Evolutionary conservation across 345 rosid species (phyloP), one percentile per base, ranked within the genome.

Genomic region (Lenwebbia sp.): DNA sequence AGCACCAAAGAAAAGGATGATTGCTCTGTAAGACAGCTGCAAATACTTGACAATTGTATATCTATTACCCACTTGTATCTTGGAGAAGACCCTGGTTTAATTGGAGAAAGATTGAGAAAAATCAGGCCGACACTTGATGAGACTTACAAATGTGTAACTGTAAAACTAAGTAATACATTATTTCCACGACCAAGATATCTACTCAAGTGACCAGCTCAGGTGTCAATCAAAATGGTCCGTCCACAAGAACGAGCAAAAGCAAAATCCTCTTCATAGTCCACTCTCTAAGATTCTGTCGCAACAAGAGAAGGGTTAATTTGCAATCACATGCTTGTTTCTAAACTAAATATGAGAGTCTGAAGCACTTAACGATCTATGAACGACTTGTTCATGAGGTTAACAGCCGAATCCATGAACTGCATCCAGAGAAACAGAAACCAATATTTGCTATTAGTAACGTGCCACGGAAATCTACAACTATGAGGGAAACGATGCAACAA

Each of bases 401-500:
- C 95, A 25, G 98, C 99, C 33, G 94, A 91, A 70, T 96, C 99
- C 99, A 95, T 92, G 89, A 95, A 94, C 98, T 95, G 95, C 94
- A 94, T 25, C 78, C 40, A 60, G 58, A 89, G 82, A 51, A 28
- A 84, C 25, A 21, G 55, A 47, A 54, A 65, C 28, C 50, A 30
- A 23, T 22, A 55, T 47, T 26, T 62, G 49, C 52, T 52, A 33
- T 84, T 75, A 21, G 76, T 54, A 23, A 54, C 17, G 47, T 70
- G 81, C 47, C 47, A 37, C 26, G 0, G 1, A 19, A 70, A 10
- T 37, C 47, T 41, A 70, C 25, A 19, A 37, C 47, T 4, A 70
- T 19, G 7, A 28, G 84, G 58, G 7, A 37, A 83, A 83, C 3
- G 11, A 70, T 37, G 81, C 26, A 70, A 70, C 47, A 70, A 70